phyloP scores from a whole-genome alignment of 2,329 filamentous ascomycete genomes.

The Cercospora sp. region DNA sequence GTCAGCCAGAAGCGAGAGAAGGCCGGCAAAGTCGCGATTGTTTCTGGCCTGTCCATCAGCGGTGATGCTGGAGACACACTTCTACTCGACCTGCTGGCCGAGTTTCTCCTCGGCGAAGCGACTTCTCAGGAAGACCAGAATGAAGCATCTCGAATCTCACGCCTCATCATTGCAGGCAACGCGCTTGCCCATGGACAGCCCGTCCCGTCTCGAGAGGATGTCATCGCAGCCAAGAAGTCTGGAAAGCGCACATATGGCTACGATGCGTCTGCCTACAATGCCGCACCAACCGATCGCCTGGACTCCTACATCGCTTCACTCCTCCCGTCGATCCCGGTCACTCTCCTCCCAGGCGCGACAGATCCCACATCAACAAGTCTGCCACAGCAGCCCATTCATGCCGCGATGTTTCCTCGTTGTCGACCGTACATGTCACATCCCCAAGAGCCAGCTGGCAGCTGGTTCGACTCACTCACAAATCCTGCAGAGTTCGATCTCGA shows the following conservation, averaged over 20 bases:
- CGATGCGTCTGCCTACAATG: constrained; percentile 84
- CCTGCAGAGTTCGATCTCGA: constrained; percentile 90
- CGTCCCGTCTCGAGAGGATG: constrained; percentile 50
- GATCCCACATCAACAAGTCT: constrained; percentile 89
- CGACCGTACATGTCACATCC: constrained; percentile 63
- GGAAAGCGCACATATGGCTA: constrained; percentile 87
- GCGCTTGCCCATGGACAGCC: constrained; percentile 62
- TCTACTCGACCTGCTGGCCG: constrained; percentile 73
- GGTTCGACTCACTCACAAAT: constrained; percentile 89
- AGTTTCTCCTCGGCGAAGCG: constrained; percentile 85
- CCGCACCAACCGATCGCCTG: constrained; percentile 77
- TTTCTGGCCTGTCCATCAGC: constrained; percentile 84
- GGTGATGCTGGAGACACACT: constrained; percentile 73
- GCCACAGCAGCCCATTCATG: constrained; percentile 89
- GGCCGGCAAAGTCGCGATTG: constrained; percentile 74
- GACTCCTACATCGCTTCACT: constrained; percentile 80
- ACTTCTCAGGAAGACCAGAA: constrained; percentile 61
- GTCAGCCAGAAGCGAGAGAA: constrained; percentile 46
- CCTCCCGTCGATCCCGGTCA: constrained; percentile 83
- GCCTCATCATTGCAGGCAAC: constrained; percentile 89
- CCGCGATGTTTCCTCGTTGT: constrained; percentile 81
- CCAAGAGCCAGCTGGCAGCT: constrained; percentile 50
- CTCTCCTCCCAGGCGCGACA: constrained; percentile 76
- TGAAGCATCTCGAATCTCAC: constrained; percentile 67
- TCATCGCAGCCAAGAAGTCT: constrained; percentile 47